Evolutionary conservation across 768 basidiomycete species (phyloP).

Genomic region (Boletus bicolor): DNA sequence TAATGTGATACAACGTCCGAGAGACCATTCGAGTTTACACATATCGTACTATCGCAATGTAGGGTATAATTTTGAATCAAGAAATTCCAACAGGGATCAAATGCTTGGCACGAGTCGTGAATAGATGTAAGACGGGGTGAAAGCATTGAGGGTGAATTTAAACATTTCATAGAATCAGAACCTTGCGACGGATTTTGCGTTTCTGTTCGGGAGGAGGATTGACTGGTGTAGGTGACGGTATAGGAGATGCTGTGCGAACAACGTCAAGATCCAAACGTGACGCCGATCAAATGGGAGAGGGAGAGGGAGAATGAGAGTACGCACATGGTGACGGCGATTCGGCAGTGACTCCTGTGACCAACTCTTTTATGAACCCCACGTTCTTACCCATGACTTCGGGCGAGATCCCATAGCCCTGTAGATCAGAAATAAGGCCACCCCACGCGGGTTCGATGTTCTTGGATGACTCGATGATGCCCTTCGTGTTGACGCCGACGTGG

Average conservation of each 20-base stretch:
- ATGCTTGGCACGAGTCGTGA: background rate
- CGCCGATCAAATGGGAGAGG: background rate
- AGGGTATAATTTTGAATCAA: constrained; percentile 15
- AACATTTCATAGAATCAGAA: constrained; percentile 25
- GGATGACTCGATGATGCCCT: constrained; percentile 51
- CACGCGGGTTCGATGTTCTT: constrained; percentile 53
- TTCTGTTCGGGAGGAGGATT: constrained; percentile 25
- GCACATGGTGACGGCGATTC: constrained; percentile 12
- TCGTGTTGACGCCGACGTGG: constrained; percentile 56
- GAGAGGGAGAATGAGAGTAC: background rate
- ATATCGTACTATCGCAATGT: constrained; percentile 16
- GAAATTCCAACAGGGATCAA: constrained; percentile 6
- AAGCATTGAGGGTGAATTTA: background rate
- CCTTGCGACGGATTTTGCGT: constrained; percentile 31
- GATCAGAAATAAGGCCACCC: constrained; percentile 43
- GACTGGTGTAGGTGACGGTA: constrained; percentile 4
- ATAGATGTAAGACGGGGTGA: background rate
- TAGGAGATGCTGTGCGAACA: constrained; percentile 4
- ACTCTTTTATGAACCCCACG: constrained; percentile 35
- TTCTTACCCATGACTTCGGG: constrained; percentile 31
- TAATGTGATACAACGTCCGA: constrained; percentile 15
- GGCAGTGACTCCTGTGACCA: constrained; percentile 14
- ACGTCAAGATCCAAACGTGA: constrained; percentile 1
- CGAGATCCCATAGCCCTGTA: constrained; percentile 39
- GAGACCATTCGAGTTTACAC: constrained; percentile 14